A percentile compares a stretch with the other conserved stretches of the same genome.
phyloP scores from a whole-genome alignment of 352 stramenopile species.

The Pythium scleroteichum region DNA sequence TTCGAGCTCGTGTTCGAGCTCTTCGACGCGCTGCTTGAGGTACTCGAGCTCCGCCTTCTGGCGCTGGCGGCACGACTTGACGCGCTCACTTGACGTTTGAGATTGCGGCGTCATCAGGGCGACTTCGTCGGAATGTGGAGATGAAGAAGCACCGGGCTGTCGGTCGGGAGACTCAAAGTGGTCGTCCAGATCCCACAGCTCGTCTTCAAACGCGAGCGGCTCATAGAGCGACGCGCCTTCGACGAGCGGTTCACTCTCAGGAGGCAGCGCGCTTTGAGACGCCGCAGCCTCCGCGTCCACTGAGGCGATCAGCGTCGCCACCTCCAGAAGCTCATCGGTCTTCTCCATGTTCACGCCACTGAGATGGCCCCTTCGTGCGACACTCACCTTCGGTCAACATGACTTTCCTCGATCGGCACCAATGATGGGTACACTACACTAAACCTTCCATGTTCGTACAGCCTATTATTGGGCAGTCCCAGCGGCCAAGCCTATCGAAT shows the following conservation, averaged over 20 bases:
- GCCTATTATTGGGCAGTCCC: not conserved
- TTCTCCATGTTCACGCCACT: not conserved
- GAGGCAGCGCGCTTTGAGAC: too few species aligned
- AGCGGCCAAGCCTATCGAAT: too few species aligned
- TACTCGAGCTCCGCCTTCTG: slow-evolving; percentile 10
- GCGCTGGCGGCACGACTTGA: slow-evolving; percentile 1
- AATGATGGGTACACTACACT: too few species aligned
- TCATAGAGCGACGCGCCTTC: too few species aligned
- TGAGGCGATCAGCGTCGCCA: too few species aligned
- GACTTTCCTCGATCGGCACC: not conserved
- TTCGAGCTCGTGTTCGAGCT: slow-evolving; percentile 4
- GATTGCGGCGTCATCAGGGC: too few species aligned
- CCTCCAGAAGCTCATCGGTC: too few species aligned
- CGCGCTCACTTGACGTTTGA: not conserved
- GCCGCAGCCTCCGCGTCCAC: too few species aligned
- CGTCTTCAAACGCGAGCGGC: not conserved
- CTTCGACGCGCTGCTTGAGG: slow-evolving; percentile 4
- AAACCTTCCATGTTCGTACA: too few species aligned
- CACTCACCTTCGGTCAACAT: not conserved
- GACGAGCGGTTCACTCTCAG: too few species aligned
- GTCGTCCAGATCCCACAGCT: not conserved
- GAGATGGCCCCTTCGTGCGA: not conserved
- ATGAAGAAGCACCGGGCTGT: not conserved
- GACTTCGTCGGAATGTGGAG: too few species aligned
- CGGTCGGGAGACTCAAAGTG: not conserved